These are phyloP conservation scores for Gypsophila paniculata DNA, from an alignment of 179 eudicot genomes.

Conservation along the genomic window DNA sequence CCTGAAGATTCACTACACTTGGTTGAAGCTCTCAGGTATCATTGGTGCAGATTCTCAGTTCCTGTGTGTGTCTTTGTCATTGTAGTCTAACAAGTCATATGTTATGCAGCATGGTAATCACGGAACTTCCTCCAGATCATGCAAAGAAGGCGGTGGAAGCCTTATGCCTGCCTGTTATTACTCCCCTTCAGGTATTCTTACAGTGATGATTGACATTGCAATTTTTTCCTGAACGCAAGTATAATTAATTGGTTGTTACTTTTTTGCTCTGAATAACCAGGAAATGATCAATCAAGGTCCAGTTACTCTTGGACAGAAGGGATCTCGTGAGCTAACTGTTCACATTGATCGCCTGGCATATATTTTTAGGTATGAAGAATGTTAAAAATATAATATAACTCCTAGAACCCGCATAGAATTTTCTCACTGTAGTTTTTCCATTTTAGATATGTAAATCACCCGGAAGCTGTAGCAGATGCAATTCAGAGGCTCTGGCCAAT, in stretches of 20 bases:
- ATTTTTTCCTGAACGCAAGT: conserved; percentile 15
- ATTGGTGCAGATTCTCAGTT: not conserved
- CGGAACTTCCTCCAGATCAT: conserved; percentile 95
- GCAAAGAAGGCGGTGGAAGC: conserved; percentile 93
- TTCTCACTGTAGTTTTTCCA: conserved; percentile 15
- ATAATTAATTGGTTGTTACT: not conserved
- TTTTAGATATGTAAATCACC: conserved; percentile 81
- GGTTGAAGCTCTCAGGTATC: conserved; percentile 94
- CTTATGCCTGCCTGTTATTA: conserved; percentile 81
- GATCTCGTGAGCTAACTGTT: conserved; percentile 86
- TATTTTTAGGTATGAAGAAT: conserved; percentile 70
- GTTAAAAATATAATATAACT: not conserved
- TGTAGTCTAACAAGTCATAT: conserved; percentile 24
- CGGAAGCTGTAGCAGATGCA: conserved; percentile 99
- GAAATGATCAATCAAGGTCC: conserved; percentile 94
- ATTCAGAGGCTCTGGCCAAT: conserved; percentile 92
- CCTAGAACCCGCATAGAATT: not conserved
- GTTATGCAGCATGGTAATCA: conserved; percentile 73
- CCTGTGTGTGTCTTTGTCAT: not conserved
- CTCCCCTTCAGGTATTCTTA: conserved; percentile 70
- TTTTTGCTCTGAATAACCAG: conserved; percentile 36
- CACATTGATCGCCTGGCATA: conserved; percentile 96
- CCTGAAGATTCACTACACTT: conserved; percentile 92
- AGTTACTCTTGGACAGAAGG: conserved; percentile 58
- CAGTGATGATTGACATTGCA: not conserved